A percentile compares a stretch with the other conserved stretches of the same genome.
phyloP scores from a whole-genome alignment of 306 rosid species.

The Prunus salicina region DNA sequence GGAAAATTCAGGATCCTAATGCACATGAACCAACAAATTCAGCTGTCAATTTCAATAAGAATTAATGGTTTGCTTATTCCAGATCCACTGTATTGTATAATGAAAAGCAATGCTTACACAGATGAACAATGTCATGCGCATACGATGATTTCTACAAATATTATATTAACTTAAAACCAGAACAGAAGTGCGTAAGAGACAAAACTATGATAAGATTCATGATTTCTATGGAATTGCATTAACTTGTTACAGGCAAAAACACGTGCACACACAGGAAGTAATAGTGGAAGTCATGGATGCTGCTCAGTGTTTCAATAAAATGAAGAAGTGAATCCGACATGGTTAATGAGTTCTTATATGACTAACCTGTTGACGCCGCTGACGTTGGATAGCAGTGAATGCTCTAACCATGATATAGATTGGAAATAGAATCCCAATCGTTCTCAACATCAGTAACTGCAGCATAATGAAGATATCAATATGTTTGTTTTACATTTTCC shows the following conservation, averaged over 20 bases:
- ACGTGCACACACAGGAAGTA: neutral
- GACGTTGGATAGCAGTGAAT: constrained; percentile 46
- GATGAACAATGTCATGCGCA: neutral
- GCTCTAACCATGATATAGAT: constrained; percentile 55
- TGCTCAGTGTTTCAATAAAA: neutral
- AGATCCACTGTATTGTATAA: no score
- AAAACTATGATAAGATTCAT: neutral
- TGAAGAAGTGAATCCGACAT: neutral
- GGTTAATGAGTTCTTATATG: neutral
- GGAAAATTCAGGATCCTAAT: constrained; percentile 25
- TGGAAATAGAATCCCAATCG: constrained; percentile 59
- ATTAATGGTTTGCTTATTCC: neutral
- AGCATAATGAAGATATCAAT: constrained; percentile 10
- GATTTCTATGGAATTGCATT: neutral
- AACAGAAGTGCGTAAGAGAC: no score
- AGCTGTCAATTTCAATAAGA: neutral
- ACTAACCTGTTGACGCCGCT: constrained; percentile 52
- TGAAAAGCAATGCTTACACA: neutral
- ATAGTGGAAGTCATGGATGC: neutral
- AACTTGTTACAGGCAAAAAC: neutral
- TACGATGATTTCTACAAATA: no score
- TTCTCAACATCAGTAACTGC: constrained; percentile 60
- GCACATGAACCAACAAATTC: constrained; percentile 1
- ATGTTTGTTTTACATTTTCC: neutral
- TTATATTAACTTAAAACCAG: no score